These are phyloP conservation scores for Ganoderma sp. DNA, from an alignment of 1,284 basidiomycete genomes.

Conservation along the genomic window DNA sequence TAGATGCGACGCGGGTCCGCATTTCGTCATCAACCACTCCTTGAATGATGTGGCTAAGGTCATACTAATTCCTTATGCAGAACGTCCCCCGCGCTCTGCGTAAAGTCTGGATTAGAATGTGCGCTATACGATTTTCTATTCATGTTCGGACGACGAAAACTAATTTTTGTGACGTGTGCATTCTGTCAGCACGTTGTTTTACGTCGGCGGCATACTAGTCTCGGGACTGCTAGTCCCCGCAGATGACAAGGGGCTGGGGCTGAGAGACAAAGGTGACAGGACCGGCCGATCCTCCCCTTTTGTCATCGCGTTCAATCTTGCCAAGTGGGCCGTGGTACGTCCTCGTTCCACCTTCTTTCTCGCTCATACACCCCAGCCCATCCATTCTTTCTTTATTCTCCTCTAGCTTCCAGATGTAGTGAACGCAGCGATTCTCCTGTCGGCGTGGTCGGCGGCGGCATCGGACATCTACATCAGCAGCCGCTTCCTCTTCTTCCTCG, in stretches of 20 bases:
- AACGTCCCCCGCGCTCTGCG: conserved; percentile 52
- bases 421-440: conserved; percentile 50
- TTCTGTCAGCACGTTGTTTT: conserved; percentile 37
- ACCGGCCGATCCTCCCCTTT: conserved; percentile 53
- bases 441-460: conserved; percentile 59
- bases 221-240: conserved; percentile 58
- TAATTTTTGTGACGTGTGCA: neutral
- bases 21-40: neutral
- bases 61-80: conserved; percentile 20
- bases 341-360: neutral
- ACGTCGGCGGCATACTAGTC: conserved; percentile 44
- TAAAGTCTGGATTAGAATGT: conserved; percentile 62
- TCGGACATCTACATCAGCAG: conserved; percentile 59
- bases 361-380: too few relatives aligned
- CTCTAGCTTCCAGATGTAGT: conserved; percentile 54
- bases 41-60: neutral
- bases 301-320: conserved; percentile 51
- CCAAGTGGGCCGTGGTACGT: conserved; percentile 47
- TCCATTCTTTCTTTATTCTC: neutral
- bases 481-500: conserved; percentile 56
- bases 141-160: too few relatives aligned
- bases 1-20: conserved; percentile 40
- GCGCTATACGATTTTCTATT: conserved; percentile 19
- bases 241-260: conserved; percentile 45
- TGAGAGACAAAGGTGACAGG: conserved; percentile 36